Base-by-base conservation (phyloP, 331 rosid species). In the Pyracantha coccinea region DNA sequence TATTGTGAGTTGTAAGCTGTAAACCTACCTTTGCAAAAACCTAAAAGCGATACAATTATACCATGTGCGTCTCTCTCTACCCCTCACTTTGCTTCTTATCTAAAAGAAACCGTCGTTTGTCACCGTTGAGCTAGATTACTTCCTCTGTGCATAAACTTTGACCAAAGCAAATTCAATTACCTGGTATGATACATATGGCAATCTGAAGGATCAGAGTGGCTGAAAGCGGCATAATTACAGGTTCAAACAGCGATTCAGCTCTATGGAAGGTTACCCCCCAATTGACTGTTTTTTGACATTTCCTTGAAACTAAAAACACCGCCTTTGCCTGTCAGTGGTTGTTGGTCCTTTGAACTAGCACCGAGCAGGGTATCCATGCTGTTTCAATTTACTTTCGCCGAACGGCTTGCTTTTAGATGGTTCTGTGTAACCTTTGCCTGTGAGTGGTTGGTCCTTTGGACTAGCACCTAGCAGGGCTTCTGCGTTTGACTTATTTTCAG, bases 401-500 rank as follows among this genome's bases (percentile, higher is more conserved):
- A 38, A 24, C 0, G 20, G 58, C n/a, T 60, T 58, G 50, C 76
- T 44, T 62, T 44, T 72, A 2, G 28, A 41, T 10, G n/a, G 27
- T 59, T 72, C 76, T 35, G 76, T 17, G 57, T 58, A 59, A 59
- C 68, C 28, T 35, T 59, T 58, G 29, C 76, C 28, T 1, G 14
- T 25, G 4, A 8, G 27, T 3, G 44, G 44, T 72, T 72, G 59
- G 38, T 88, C 93, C 91, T 84, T 89, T 52, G 82, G 79, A 83
- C 87, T 83, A 72, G 83, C 66, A 71, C 88, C 74, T 72, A 85
- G 74, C 71, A 82, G 71, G 58, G 85, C 58, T 79, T 91, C 97
- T 6, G 90, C 68, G 75, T 71, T 86, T 72, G 93, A 55, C 72
- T 86, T 91, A 86, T 74, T 82, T 69, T 91, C 97, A 4, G 82